Conservation (phyloP, 2,329 filamentous ascomycete species). For the Paecilomyces sp. region DNA sequence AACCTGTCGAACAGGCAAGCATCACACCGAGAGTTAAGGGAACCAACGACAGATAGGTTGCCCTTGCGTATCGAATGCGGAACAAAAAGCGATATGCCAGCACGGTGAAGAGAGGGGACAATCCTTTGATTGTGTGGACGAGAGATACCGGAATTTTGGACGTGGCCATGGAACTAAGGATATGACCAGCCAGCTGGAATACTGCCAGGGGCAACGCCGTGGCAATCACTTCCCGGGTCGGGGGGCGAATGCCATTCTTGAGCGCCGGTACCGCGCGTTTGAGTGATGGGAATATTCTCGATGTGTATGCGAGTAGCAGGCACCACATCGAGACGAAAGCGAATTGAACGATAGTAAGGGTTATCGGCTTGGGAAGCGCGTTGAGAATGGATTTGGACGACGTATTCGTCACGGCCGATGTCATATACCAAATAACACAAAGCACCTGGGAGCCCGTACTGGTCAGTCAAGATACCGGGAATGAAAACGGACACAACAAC, state of each 20-base stretch:
- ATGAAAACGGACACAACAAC: background rate
- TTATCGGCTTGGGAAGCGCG: constrained; percentile 82
- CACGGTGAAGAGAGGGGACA: constrained; percentile 93
- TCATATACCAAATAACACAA: constrained; percentile 88
- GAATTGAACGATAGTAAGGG: constrained; percentile 88
- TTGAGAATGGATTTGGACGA: constrained; percentile 96
- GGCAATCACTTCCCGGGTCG: constrained; percentile 71
- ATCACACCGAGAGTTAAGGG: constrained; percentile 92
- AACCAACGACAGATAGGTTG: constrained; percentile 84
- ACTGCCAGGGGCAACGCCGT: constrained; percentile 86
- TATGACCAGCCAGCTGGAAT: constrained; percentile 90
- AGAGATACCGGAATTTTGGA: constrained; percentile 92
- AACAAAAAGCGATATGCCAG: constrained; percentile 86
- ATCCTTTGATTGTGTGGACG: constrained; percentile 96
- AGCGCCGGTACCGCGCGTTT: constrained; percentile 69
- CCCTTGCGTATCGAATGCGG: constrained; percentile 75
- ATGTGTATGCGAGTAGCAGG: constrained; percentile 68
- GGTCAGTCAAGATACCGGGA: constrained; percentile 10
- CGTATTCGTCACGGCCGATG: constrained; percentile 91
- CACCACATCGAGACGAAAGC: constrained; percentile 87
- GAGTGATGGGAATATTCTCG: constrained; percentile 63
- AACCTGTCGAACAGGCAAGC: constrained; percentile 88
- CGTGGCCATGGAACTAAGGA: constrained; percentile 88
- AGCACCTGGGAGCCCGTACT: constrained; percentile 57
- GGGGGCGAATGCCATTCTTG: constrained; percentile 73